Conservation (phyloP, 2,329 filamentous ascomycete genomes). For the Botrytis elliptica region DNA sequence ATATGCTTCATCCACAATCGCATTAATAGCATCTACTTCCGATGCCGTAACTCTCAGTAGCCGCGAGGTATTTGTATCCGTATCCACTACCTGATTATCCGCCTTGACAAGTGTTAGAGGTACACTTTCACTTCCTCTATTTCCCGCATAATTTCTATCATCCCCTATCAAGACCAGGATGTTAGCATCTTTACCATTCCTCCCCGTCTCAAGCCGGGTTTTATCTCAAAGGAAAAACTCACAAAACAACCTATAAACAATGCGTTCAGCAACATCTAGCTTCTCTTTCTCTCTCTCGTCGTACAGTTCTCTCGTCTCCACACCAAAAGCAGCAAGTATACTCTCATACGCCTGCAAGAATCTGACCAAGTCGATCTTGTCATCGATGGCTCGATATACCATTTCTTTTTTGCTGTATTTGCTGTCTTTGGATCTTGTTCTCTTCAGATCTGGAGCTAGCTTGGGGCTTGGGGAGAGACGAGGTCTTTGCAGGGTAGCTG, state of each 20-base stretch:
- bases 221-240: background rate
- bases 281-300: background rate
- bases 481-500: background rate
- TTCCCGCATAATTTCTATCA: background rate
- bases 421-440: too few species aligned
- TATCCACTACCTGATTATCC: too few species aligned
- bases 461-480: too few species aligned
- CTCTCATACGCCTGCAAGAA: conserved; percentile 14
- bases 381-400: conserved; percentile 15
- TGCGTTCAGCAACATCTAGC: background rate
- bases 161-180: background rate
- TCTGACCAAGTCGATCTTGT: conserved; percentile 4
- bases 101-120: background rate
- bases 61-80: too few species aligned
- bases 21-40: background rate
- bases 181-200: background rate
- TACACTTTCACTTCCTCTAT: background rate
- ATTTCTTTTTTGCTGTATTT: conserved; percentile 4
- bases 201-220: too few species aligned
- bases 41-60: background rate
- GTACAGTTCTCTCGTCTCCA: background rate
- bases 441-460: rapidly evolving
- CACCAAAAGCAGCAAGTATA: conserved; percentile 1
- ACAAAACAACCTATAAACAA: conserved; percentile 16
- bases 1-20: conserved; percentile 9